A percentile compares a stretch with the other conserved stretches of the same genome.
Evolutionary conservation across 805 yeast species (phyloP).

Genomic region (Cyberlindnera amylophila): DNA sequence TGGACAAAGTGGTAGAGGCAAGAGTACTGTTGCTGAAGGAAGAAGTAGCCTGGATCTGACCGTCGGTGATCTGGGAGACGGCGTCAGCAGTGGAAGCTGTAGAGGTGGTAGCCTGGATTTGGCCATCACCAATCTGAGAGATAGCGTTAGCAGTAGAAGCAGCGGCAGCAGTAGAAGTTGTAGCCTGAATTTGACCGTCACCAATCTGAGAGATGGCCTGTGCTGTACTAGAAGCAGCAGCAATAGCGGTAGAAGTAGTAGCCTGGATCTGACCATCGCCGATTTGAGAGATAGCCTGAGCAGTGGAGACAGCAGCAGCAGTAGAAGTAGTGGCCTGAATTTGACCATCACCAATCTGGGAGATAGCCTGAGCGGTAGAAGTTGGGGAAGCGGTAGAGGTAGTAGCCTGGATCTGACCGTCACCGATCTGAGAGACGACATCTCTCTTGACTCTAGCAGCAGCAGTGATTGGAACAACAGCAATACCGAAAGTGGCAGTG

Average conservation of each 20-base stretch:
- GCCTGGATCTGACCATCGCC: conserved; percentile 25
- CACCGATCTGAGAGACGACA: conserved; percentile 54
- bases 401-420: conserved; percentile 57
- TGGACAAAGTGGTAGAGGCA: conserved; percentile 6
- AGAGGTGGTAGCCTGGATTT: conserved; percentile 48
- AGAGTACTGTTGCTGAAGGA: conserved; percentile 6
- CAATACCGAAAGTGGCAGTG: conserved; percentile 39
- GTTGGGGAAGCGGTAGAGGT: conserved; percentile 36
- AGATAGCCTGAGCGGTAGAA: conserved; percentile 27
- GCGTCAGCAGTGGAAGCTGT: conserved; percentile 32
- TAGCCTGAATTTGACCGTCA: conserved; percentile 41
- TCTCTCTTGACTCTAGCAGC: conserved; percentile 35
- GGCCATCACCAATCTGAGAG: conserved; percentile 44
- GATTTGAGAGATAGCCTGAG: conserved; percentile 24
- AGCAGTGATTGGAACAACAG: conserved; percentile 33
- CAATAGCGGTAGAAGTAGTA: conserved; percentile 17
- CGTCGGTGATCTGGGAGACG: conserved; percentile 42
- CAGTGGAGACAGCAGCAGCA: conserved; percentile 30
- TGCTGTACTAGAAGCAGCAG: conserved; percentile 31
- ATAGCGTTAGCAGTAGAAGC: conserved; percentile 30
- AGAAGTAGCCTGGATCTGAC: conserved; percentile 34
- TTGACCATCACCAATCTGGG: conserved; percentile 45
- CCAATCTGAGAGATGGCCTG: conserved; percentile 38
- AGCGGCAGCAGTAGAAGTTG: conserved; percentile 9
- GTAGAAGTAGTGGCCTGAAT: conserved; percentile 44